These are phyloP conservation scores for Piedraia hortae DNA, from an alignment of 2,329 filamentous ascomycete species.

Conservation along the genomic window DNA sequence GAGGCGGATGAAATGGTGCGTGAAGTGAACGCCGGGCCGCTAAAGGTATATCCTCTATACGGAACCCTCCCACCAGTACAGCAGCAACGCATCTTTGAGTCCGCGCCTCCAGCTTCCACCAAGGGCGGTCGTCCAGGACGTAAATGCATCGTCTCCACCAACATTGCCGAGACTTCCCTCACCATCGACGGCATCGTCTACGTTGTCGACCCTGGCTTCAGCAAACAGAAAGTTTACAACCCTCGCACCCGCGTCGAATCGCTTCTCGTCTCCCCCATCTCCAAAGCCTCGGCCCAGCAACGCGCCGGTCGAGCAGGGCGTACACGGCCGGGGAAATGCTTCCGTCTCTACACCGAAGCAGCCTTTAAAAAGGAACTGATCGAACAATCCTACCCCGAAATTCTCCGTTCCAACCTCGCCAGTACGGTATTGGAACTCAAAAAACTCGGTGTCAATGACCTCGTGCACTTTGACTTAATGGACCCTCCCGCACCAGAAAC, in stretches of 20 bases:
- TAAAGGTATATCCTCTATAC: conserved; percentile 81
- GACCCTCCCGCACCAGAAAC: conserved; percentile 94
- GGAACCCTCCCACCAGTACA: conserved; percentile 75
- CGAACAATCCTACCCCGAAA: conserved; percentile 88
- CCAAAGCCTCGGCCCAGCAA: conserved; percentile 89
- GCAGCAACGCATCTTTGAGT: conserved; percentile 87
- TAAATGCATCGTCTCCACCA: conserved; percentile 83
- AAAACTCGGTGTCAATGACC: conserved; percentile 81
- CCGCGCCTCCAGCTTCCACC: conserved; percentile 44
- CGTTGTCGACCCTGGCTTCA: conserved; percentile 96
- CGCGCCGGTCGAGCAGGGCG: conserved; percentile 95
- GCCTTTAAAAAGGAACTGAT: conserved; percentile 97
- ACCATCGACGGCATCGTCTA: conserved; percentile 98
- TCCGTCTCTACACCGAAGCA: conserved; percentile 78
- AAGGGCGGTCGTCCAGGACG: conserved; percentile 65
- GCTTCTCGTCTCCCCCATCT: conserved; percentile 88
- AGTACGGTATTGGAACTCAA: conserved; percentile 91
- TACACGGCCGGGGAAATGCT: conserved; percentile 95
- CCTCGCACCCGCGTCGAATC: conserved; percentile 90
- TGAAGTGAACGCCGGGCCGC: conserved; percentile 71
- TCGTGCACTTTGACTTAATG: conserved; percentile 98
- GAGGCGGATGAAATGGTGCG: conserved; percentile 78
- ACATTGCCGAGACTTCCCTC: conserved; percentile 91
- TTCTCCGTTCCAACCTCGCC: conserved; percentile 76
- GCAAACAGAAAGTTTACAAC: conserved; percentile 98